These are phyloP conservation scores for Gossypium herbaceum DNA, from an alignment of 345 rosid genomes.

Conservation along the genomic window DNA sequence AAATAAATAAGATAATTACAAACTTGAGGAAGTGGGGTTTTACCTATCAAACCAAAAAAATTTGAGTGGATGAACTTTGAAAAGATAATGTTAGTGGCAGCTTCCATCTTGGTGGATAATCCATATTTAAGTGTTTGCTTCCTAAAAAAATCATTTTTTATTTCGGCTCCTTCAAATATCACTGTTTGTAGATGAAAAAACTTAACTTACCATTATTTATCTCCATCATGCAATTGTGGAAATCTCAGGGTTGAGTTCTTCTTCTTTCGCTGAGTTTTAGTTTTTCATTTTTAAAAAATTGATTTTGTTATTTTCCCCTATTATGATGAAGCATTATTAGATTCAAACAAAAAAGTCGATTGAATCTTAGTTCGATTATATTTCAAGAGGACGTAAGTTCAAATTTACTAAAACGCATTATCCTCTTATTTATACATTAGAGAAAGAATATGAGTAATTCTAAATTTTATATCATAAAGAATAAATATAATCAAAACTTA, in stretches of 20 bases:
- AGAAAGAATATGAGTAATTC: rapidly evolving
- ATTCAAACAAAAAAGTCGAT: neutral
- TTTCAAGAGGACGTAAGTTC: rapidly evolving
- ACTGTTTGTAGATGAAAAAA: no score
- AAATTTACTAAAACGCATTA: no score
- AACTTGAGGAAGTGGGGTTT: neutral
- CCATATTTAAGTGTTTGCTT: neutral
- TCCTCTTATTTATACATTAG: rapidly evolving
- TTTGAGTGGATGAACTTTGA: neutral
- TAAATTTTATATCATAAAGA: neutral
- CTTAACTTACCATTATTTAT: neutral
- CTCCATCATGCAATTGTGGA: constrained; percentile 12
- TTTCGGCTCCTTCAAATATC: no score
- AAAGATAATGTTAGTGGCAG: constrained; percentile 7
- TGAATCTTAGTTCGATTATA: neutral
- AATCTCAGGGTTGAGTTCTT: constrained; percentile 55
- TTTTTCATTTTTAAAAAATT: neutral
- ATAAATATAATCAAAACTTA: neutral
- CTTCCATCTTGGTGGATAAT: constrained; percentile 20
- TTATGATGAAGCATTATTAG: neutral
- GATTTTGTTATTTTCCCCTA: no score
- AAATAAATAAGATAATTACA: neutral
- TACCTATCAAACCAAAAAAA: neutral
- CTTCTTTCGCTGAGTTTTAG: neutral
- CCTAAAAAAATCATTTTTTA: no score